These are phyloP conservation scores for Syzygium grande DNA, from an alignment of 345 rosid genomes.

Conservation along the genomic window DNA sequence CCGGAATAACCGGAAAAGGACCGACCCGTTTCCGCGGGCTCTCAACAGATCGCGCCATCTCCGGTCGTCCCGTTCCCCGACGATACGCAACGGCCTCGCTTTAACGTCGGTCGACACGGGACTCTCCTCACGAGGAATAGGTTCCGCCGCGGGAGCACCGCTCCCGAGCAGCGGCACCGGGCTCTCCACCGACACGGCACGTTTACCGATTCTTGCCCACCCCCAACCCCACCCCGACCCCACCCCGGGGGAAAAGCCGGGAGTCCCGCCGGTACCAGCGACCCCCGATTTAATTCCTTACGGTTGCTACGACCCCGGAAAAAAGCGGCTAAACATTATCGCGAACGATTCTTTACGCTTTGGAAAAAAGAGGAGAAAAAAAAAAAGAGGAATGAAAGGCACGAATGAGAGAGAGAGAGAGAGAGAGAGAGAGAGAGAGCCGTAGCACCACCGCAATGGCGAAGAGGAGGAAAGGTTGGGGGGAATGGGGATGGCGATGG, in stretches of 20 bases:
- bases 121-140: accelerated
- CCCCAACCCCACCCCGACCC: too few species aligned
- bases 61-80: accelerated
- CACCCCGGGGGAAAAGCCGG: too few species aligned
- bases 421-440: constrained; percentile 4
- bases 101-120: accelerated
- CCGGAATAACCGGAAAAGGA: not conserved
- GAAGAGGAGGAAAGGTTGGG: not conserved
- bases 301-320: not conserved
- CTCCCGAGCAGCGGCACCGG: not conserved
- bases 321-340: not conserved
- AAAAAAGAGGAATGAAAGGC: too few species aligned
- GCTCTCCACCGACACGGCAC: not conserved
- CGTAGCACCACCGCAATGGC: constrained; percentile 59
- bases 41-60: accelerated
- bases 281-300: accelerated
- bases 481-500: not conserved
- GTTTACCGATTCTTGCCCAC: too few species aligned
- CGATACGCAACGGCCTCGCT: not conserved
- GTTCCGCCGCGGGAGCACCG: too few species aligned
- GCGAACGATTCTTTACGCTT: not conserved
- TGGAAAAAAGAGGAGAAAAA: too few species aligned
- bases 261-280: accelerated
- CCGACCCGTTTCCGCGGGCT: not conserved
- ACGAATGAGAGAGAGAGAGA: not conserved